Percentiles rank a stretch among this genome's conserved stretches.
Conservation (phyloP, 2,329 filamentous ascomycete genomes). For the Acrocalymma vagum region DNA sequence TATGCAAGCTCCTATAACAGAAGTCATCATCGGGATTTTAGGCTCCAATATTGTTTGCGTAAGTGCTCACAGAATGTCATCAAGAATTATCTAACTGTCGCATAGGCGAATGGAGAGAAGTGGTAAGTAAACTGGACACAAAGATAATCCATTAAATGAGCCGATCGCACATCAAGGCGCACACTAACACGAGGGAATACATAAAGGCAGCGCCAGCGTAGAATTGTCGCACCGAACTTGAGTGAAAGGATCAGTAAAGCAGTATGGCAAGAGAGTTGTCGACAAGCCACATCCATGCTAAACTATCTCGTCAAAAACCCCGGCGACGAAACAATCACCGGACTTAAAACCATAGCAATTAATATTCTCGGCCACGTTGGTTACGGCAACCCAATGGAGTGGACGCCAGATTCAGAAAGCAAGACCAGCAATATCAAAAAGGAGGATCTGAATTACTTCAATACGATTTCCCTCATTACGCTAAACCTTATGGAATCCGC, state of each 20-base stretch:
- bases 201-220: constrained; percentile 18
- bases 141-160: too few species aligned
- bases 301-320: not conserved
- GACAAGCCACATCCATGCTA: constrained; percentile 10
- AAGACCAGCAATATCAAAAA: too few species aligned
- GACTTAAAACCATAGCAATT: constrained; percentile 9
- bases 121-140: too few species aligned
- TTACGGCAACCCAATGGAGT: constrained; percentile 8
- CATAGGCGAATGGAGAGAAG: too few species aligned
- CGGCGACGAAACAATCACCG: constrained; percentile 2
- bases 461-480: not conserved
- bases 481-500: constrained; percentile 5
- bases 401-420: too few species aligned
- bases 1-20: constrained; percentile 5
- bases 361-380: constrained; percentile 10
- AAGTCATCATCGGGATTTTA: constrained; percentile 1
- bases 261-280: constrained; percentile 13
- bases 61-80: not conserved
- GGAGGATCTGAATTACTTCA: too few species aligned
- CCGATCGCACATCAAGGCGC: too few species aligned
- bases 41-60: not conserved
- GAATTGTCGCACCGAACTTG: constrained; percentile 16
- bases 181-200: constrained; percentile 1
- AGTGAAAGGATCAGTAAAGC: constrained; percentile 19
- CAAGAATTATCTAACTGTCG: too few species aligned